Conservation (phyloP, 305 asterid genomes). For the Petunia hybrid region DNA sequence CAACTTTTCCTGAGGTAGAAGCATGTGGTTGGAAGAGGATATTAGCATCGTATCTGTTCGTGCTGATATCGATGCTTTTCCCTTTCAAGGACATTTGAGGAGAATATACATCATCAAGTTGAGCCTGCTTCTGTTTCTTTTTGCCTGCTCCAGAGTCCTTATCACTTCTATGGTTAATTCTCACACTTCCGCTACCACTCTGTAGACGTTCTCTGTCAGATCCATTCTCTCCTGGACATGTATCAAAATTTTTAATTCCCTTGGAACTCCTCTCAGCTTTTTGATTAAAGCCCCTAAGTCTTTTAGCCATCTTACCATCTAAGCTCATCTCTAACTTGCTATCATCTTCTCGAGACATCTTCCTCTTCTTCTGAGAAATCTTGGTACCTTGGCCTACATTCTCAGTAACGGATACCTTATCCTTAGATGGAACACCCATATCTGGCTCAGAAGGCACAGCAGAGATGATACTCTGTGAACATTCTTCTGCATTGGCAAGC, state of each 20-base stretch:
- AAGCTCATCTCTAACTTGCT: slow-evolving; percentile 24
- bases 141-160: too few species aligned
- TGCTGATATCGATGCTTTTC: too few species aligned
- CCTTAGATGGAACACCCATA: slow-evolving; percentile 26
- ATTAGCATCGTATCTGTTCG: too few species aligned
- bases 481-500: neutral
- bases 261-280: slow-evolving; percentile 25
- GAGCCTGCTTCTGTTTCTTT: too few species aligned
- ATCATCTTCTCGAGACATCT: slow-evolving; percentile 33
- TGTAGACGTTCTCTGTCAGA: slow-evolving; percentile 25
- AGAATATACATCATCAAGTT: too few species aligned
- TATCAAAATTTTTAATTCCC: slow-evolving; percentile 32
- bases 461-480: slow-evolving; percentile 9
- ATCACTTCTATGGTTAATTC: too few species aligned
- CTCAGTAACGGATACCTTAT: slow-evolving; percentile 26
- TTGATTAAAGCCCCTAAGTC: slow-evolving; percentile 12
- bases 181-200: neutral
- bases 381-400: slow-evolving; percentile 30
- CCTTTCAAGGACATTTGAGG: too few species aligned
- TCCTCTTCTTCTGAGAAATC: slow-evolving; percentile 38
- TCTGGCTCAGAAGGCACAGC: slow-evolving; percentile 34
- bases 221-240: slow-evolving; percentile 29
- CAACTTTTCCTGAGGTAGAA: too few species aligned
- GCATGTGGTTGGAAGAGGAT: too few species aligned
- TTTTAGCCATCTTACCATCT: slow-evolving; percentile 24